phyloP scores from a whole-genome alignment of 2,329 filamentous ascomycete genomes.

The Trichoderma guizhouense region DNA sequence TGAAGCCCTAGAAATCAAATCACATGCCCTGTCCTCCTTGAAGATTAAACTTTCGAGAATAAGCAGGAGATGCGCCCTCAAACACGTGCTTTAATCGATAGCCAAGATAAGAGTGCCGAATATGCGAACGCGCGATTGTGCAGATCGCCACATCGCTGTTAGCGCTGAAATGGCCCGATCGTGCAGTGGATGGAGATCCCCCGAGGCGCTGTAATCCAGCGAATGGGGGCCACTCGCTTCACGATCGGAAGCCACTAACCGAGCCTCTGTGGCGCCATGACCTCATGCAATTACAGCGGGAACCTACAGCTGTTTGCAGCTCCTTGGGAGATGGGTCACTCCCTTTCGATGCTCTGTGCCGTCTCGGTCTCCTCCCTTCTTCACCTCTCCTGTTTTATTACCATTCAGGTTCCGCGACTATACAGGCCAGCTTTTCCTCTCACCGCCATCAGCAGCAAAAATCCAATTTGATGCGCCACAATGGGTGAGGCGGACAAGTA shows the following conservation, averaged over 20 bases:
- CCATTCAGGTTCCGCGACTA: neutral
- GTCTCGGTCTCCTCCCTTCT: neutral
- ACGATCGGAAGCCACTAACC: constrained; percentile 4
- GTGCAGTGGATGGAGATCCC: neutral
- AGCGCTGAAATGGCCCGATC: neutral
- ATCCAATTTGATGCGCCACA: neutral
- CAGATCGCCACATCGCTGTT: neutral
- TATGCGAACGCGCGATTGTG: neutral
- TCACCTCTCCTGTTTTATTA: neutral
- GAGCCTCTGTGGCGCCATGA: constrained; percentile 11
- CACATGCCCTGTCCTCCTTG: neutral
- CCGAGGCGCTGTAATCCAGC: neutral
- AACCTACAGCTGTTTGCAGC: constrained; percentile 10
- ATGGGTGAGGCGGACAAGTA: constrained; percentile 38
- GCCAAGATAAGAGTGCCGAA: neutral
- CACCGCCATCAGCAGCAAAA: neutral
- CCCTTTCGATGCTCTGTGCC: neutral
- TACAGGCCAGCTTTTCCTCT: neutral
- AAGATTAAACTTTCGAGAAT: neutral
- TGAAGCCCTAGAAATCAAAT: neutral
- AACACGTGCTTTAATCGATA: neutral
- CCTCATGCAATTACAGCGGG: constrained; percentile 15
- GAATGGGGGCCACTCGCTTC: neutral
- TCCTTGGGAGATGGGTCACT: neutral
- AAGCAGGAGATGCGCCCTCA: neutral